These are phyloP conservation scores for Posidonia oceanica DNA, from an alignment of 116 monocot species.

Conservation along the genomic window DNA sequence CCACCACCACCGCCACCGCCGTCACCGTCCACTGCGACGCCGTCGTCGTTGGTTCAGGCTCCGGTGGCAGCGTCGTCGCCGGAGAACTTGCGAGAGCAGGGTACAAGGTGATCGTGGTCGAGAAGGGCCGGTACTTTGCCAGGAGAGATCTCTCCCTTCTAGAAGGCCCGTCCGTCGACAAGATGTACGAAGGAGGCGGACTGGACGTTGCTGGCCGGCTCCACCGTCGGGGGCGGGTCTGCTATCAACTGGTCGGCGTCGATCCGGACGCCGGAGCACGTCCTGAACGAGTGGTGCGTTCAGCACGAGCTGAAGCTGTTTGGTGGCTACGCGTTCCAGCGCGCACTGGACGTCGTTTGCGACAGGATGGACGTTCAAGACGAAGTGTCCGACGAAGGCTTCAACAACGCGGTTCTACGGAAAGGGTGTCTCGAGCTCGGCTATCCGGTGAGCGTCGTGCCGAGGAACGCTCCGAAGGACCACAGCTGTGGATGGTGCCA, in stretches of 20 bases:
- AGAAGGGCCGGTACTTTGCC: constrained; percentile 41
- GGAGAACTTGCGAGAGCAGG: constrained; percentile 46
- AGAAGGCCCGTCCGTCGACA: constrained; percentile 33
- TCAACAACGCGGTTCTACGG: constrained; percentile 32
- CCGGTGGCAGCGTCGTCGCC: constrained; percentile 59
- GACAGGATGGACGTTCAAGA: constrained; percentile 47
- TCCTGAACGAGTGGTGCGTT: constrained; percentile 39
- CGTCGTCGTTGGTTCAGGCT: constrained; percentile 51
- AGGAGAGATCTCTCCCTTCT: constrained; percentile 39
- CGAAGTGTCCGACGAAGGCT: constrained; percentile 29
- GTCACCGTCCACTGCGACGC: constrained; percentile 29
- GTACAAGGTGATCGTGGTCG: constrained; percentile 49
- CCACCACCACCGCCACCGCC: constrained; percentile 6
- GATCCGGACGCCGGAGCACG: constrained; percentile 42
- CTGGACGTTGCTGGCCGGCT: constrained; percentile 41
- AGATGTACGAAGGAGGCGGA: constrained; percentile 61
- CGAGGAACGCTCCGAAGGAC: constrained; percentile 41
- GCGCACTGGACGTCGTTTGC: constrained; percentile 61
- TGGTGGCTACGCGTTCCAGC: constrained; percentile 22
- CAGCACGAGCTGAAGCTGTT: constrained; percentile 41
- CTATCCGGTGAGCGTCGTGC: constrained; percentile 20
- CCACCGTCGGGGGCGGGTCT: constrained; percentile 68
- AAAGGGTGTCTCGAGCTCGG: constrained; percentile 45
- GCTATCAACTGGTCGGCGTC: constrained; percentile 73
- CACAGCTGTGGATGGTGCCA: constrained; percentile 77